These are phyloP conservation scores for Pleurotus ostreatus DNA, from an alignment of 768 basidiomycete species.

Conservation along the genomic window DNA sequence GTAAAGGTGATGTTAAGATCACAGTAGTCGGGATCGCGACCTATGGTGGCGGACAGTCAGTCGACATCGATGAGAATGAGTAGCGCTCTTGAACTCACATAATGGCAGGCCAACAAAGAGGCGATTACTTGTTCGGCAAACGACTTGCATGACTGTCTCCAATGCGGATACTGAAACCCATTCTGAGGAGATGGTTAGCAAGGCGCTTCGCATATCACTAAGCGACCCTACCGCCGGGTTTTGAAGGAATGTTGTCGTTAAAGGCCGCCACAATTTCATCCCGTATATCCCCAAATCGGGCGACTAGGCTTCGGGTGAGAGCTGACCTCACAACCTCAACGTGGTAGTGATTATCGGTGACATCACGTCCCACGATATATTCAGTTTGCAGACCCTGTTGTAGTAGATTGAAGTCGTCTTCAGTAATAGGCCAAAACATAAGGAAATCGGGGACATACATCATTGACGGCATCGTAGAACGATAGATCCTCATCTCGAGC, in stretches of 20 bases:
- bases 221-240: neutral
- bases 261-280: slow-evolving; percentile 5
- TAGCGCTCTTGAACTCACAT: neutral
- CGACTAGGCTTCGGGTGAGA: slow-evolving; percentile 2
- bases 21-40: slow-evolving; percentile 23
- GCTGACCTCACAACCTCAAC: slow-evolving; percentile 1
- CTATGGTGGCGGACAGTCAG: slow-evolving; percentile 10
- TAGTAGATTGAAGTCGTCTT: neutral
- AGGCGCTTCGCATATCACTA: neutral
- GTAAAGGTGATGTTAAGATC: slow-evolving; percentile 28
- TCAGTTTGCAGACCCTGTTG: neutral
- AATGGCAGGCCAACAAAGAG: slow-evolving; percentile 7
- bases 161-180: slow-evolving; percentile 1
- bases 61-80: neutral
- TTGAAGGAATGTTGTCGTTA: neutral
- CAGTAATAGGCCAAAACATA: no score
- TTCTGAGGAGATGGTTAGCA: neutral
- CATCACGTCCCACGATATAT: neutral
- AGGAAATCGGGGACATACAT: neutral
- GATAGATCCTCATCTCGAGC: slow-evolving; percentile 7
- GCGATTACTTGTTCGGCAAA: slow-evolving; percentile 5
- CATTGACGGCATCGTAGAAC: slow-evolving; percentile 4
- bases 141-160: slow-evolving; percentile 6
- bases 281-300: neutral
- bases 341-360: neutral